Base-by-base conservation (phyloP, 305 asterid genomes). In the Fraxinus greggii region DNA sequence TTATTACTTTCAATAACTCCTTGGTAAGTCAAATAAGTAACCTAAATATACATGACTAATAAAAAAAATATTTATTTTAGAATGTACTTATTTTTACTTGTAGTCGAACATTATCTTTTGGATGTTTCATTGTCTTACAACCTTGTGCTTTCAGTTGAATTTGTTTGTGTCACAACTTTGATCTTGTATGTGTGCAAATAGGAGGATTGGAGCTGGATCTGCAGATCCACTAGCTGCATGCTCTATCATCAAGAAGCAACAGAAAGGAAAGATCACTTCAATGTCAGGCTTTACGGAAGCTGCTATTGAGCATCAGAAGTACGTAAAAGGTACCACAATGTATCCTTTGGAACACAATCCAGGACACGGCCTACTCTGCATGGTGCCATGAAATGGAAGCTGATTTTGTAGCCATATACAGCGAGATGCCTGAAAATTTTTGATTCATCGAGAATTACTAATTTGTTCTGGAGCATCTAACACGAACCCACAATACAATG, bases 201-300 rank as follows among this genome's bases (percentile, higher is more conserved):
- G 98, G 92, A 89, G 95, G 86, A 89, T 87, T 5, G 95, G 98
- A 81, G 98, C 95, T 65, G 97, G 97, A 85, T 92, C 93, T 45
- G 75, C 77, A 7, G 89, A 93, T 87, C 97, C 97, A 69, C 86
- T 93, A 36, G 91, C 93, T 67, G 82, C 92, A 65, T 93, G 99
- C 87, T 89, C 97, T 76, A 92, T 93, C 86, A 72, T 86, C 12
- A 83, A 87, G 78, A 92, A 92, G 87, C 92, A 85, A 79, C 84
- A 26, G 6, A 76, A 77, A 82, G 91, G 87, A 70, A 88, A 91
- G 67, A 36, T 15, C 40, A 78, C 72, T 54, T 76, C 19, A 38
- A 45, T 29, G 15, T 82, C 78, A 26, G 26, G 84, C 77, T 84
- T 86, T 28, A 86, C 95, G 79, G 85, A 77, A 83, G 92, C 92